Base-by-base conservation (phyloP, 148 eudicot genomes). In the Vaccinium macrocarpon region DNA sequence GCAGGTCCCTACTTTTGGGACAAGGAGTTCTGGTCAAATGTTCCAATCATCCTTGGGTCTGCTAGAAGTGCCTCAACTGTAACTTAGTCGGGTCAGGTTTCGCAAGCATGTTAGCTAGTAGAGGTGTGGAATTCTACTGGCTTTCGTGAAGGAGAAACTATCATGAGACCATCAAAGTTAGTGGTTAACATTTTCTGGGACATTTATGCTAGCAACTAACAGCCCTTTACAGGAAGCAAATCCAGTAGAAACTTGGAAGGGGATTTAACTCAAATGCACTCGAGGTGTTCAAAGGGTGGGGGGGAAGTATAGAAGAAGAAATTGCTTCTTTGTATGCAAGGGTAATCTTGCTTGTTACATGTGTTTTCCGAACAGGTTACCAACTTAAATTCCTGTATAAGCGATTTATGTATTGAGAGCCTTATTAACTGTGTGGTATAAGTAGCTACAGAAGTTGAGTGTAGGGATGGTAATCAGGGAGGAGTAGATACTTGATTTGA, bases 291-390 rank as follows among this genome's bases (percentile, higher is more conserved):
- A 50, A 3, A 23, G 79, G 56, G 32, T 8, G 79, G 53, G 21
- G n/a, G 16, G n/a, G 13, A 18, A 35, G 2, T 48, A 21, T 8
- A 75, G 32, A 49, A 32, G 32, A 49, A 32, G 57, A 5, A 49
- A 76, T 66, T 49, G 18, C 56, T 48, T 76, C 52, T 50, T 48
- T 76, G 78, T 76, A 49, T 49, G 79, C 55, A 76, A 48, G n/a
- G n/a, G 15, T 75, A 49, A n/a, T 49, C 79, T 48, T 49, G 29
- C 42, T 50, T n/a, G 79, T 48, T 76, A 50, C 35, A 21, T 6
- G 57, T 76, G 29, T 76, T 76, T 7, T 23, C 46, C 52, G 18
- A 13, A 50, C 55, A 48, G 3, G 32, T 48, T 14, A n/a, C 29
- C 29, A n/a, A 76, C 32, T 4, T 76, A 2, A 5, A 76, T 76